These are phyloP conservation scores for Monosporozyma unispora DNA, from an alignment of 805 yeast genomes.

Conservation along the genomic window DNA sequence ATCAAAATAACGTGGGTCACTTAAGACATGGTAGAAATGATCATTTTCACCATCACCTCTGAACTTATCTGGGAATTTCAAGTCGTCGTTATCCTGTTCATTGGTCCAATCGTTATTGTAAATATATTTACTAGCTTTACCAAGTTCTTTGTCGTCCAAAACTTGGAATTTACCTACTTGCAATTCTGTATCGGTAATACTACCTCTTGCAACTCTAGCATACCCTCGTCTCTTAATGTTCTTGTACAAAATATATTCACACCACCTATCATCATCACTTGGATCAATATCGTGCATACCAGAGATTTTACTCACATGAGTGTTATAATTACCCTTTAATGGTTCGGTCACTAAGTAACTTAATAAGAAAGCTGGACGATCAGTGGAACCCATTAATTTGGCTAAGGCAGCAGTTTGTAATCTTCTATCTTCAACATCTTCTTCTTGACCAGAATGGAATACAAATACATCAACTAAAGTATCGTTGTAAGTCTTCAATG, in stretches of 20 bases:
- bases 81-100: conserved; percentile 45
- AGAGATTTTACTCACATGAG: conserved; percentile 72
- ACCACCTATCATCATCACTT: conserved; percentile 95
- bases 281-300: conserved; percentile 93
- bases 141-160: conserved; percentile 28
- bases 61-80: conserved; percentile 71
- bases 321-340: conserved; percentile 80
- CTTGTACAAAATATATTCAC: conserved; percentile 89
- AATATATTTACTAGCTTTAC: conserved; percentile 29
- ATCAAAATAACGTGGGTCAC: conserved; percentile 74
- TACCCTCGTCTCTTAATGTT: conserved; percentile 81
- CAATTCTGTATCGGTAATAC: conserved; percentile 93
- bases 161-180: conserved; percentile 89
- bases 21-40: conserved; percentile 89
- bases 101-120: conserved; percentile 48
- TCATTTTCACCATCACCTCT: conserved; percentile 90
- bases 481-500: conserved; percentile 83
- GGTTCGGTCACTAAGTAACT: conserved; percentile 90
- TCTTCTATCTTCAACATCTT: conserved; percentile 88
- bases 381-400: conserved; percentile 71
- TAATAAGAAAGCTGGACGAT: conserved; percentile 75
- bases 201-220: conserved; percentile 86
- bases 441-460: conserved; percentile 97
- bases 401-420: conserved; percentile 71
- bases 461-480: conserved; percentile 78